These are phyloP conservation scores for Hirsutella rhossiliensis DNA, from an alignment of 2,329 filamentous ascomycete genomes.

Conservation along the genomic window DNA sequence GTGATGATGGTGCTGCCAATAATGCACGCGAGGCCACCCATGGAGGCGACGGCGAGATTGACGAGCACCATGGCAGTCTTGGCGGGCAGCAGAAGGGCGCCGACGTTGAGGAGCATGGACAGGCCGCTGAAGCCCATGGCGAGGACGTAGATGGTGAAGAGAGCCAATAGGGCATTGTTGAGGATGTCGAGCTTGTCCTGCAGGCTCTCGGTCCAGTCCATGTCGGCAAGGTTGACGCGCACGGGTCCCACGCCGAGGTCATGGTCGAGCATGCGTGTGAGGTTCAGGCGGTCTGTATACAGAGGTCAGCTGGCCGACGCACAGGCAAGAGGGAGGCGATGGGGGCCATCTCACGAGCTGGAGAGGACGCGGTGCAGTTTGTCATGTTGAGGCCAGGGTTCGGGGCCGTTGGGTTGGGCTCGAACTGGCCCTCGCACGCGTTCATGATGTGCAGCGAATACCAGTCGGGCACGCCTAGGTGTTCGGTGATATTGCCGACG, in stretches of 20 bases:
- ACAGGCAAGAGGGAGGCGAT: neutral
- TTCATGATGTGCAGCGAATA: slow-evolving; percentile 38
- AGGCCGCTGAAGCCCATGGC: slow-evolving; percentile 28
- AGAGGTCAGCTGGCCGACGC: neutral
- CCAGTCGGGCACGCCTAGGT: slow-evolving; percentile 37
- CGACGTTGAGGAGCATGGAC: slow-evolving; percentile 26
- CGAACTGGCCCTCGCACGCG: slow-evolving; percentile 32
- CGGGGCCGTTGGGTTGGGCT: slow-evolving; percentile 27
- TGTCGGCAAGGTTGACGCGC: slow-evolving; percentile 28
- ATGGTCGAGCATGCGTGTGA: slow-evolving; percentile 32
- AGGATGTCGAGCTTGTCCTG: slow-evolving; percentile 35
- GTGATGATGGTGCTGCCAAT: slow-evolving; percentile 32
- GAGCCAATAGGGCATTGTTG: slow-evolving; percentile 33
- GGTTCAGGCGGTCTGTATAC: slow-evolving; percentile 28
- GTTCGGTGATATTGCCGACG: slow-evolving; percentile 23
- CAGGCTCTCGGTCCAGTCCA: slow-evolving; percentile 32
- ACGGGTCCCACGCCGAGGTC: slow-evolving; percentile 33
- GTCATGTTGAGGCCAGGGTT: slow-evolving; percentile 28
- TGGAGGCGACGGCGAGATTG: slow-evolving; percentile 24
- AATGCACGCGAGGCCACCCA: slow-evolving; percentile 24
- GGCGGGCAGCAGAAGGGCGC: slow-evolving; percentile 20
- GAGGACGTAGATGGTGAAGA: slow-evolving; percentile 37
- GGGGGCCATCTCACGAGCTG: slow-evolving; percentile 24
- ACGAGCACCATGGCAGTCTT: slow-evolving; percentile 13
- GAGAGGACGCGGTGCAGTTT: slow-evolving; percentile 28